These are phyloP conservation scores for Scleroderma bovista DNA, from an alignment of 768 basidiomycete genomes.

Conservation along the genomic window DNA sequence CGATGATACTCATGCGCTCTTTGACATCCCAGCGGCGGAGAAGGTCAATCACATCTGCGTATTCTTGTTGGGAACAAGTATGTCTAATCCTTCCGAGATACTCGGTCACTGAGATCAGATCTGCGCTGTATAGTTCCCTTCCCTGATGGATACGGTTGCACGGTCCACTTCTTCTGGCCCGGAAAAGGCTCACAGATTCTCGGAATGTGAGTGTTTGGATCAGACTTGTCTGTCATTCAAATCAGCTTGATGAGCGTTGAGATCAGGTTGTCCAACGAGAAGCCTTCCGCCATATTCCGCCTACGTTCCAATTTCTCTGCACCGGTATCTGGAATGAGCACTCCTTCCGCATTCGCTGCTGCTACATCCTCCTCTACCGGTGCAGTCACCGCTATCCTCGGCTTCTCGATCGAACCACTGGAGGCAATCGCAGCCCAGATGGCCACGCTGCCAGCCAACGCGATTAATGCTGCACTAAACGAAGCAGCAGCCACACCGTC, in stretches of 20 bases:
- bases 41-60: slow-evolving; percentile 83
- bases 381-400: slow-evolving; percentile 68
- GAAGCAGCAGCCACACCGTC: slow-evolving; percentile 12
- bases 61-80: slow-evolving; percentile 75
- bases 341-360: slow-evolving; percentile 28
- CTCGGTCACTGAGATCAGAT: background rate
- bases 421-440: slow-evolving; percentile 55
- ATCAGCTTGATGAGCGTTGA: background rate
- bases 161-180: slow-evolving; percentile 84
- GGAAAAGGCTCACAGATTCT: slow-evolving; percentile 82
- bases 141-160: slow-evolving; percentile 77
- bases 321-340: slow-evolving; percentile 26
- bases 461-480: slow-evolving; percentile 21
- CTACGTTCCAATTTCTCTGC: slow-evolving; percentile 56
- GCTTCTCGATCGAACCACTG: slow-evolving; percentile 76
- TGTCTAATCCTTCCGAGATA: slow-evolving; percentile 13
- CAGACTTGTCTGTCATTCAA: background rate
- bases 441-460: slow-evolving; percentile 33
- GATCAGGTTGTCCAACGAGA: slow-evolving; percentile 79
- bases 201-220: slow-evolving; percentile 57
- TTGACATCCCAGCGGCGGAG: slow-evolving; percentile 65
- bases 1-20: slow-evolving; percentile 78
- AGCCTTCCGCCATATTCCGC: slow-evolving; percentile 86
- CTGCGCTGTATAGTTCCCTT: slow-evolving; percentile 51
- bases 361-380: slow-evolving; percentile 27